Evolutionary conservation across 331 rosid genomes (phyloP).

Genomic region (Malus hybrid): DNA sequence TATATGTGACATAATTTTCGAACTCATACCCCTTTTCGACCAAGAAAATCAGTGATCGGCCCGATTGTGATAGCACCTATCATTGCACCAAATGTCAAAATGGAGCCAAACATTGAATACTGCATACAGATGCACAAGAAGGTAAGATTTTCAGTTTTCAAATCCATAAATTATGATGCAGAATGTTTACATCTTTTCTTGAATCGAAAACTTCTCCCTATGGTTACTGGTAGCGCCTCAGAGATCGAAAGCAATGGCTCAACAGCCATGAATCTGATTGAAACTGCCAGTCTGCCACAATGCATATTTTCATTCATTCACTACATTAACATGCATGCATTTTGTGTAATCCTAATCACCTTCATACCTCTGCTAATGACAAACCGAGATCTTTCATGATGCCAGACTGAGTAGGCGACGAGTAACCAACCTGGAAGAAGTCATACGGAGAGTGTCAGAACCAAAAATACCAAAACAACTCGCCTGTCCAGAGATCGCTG

Average conservation of each 20-base stretch:
- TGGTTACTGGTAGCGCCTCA: no score
- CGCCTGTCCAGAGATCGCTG: background rate
- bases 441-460: background rate
- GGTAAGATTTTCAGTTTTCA: no score
- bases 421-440: slow-evolving; percentile 74
- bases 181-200: background rate
- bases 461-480: background rate
- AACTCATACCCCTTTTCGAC: slow-evolving; percentile 68
- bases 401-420: slow-evolving; percentile 81
- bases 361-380: slow-evolving; percentile 62
- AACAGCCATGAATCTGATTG: no score
- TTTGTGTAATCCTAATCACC: background rate
- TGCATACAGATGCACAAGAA: slow-evolving; percentile 18
- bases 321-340: background rate
- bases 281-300: no score
- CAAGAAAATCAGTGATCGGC: slow-evolving; percentile 64
- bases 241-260: no score
- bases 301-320: no score
- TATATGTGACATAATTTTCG: slow-evolving; percentile 2
- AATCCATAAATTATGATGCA: background rate
- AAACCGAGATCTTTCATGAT: slow-evolving; percentile 61
- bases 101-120: slow-evolving; percentile 88
- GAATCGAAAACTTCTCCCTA: background rate
- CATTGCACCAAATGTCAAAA: slow-evolving; percentile 94
- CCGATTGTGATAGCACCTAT: slow-evolving; percentile 90